A percentile compares a stretch with the other conserved stretches of the same genome.
Conservation (phyloP, 2,329 filamentous ascomycete genomes). For the Colletotrichum sp. region DNA sequence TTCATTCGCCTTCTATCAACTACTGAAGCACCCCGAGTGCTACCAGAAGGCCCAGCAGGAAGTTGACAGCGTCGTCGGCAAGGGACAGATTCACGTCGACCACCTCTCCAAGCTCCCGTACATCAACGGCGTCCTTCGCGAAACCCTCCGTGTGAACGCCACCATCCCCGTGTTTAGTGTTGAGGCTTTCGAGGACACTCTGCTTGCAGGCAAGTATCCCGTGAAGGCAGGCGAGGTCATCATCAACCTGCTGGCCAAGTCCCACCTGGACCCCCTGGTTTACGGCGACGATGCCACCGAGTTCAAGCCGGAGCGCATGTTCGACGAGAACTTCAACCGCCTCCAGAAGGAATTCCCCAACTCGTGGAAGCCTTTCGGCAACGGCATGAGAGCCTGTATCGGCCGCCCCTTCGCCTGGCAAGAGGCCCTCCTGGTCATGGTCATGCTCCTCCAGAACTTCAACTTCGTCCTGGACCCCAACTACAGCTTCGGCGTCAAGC, state of each 20-base stretch:
- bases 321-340: slow-evolving; percentile 53
- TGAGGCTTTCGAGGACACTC: slow-evolving; percentile 42
- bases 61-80: slow-evolving; percentile 69
- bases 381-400: slow-evolving; percentile 57
- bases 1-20: slow-evolving; percentile 68
- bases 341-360: slow-evolving; percentile 37
- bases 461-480: slow-evolving; percentile 65
- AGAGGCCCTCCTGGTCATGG: slow-evolving; percentile 50
- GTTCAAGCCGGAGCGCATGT: slow-evolving; percentile 67
- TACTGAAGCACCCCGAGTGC: slow-evolving; percentile 67
- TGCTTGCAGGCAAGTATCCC: slow-evolving; percentile 59
- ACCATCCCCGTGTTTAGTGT: slow-evolving; percentile 31
- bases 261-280: slow-evolving; percentile 61
- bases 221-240: slow-evolving; percentile 50
- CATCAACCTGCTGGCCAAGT: slow-evolving; percentile 47
- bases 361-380: slow-evolving; percentile 59
- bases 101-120: slow-evolving; percentile 69
- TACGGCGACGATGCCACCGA: slow-evolving; percentile 62
- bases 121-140: slow-evolving; percentile 65
- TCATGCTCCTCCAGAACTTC: slow-evolving; percentile 71
- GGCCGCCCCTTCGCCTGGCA: slow-evolving; percentile 61
- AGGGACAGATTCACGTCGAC: slow-evolving; percentile 57
- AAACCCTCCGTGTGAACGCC: slow-evolving; percentile 44
- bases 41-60: slow-evolving; percentile 69
- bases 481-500: slow-evolving; percentile 58